A percentile compares a stretch with the other conserved stretches of the same genome.
phyloP scores from a whole-genome alignment of 2,329 filamentous ascomycete genomes.

The Cladosporium sp. region DNA sequence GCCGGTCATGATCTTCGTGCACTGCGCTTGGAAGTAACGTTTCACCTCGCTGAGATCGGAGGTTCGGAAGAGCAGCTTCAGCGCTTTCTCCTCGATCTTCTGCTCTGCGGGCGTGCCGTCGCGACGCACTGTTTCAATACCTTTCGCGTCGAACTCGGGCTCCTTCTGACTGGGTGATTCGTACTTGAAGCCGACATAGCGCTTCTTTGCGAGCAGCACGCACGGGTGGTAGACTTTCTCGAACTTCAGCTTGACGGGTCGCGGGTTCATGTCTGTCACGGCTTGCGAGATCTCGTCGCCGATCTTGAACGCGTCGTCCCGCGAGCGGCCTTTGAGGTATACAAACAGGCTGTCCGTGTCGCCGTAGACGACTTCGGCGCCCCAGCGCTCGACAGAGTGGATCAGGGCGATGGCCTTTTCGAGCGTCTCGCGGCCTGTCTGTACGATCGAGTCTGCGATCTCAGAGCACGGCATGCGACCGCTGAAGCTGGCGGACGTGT shows the following conservation, averaged over 20 bases:
- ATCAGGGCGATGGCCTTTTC: slow-evolving; percentile 91
- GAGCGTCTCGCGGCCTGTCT: slow-evolving; percentile 88
- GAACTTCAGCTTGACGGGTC: slow-evolving; percentile 91
- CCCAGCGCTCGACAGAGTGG: slow-evolving; percentile 80
- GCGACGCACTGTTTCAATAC: slow-evolving; percentile 92
- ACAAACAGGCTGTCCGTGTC: slow-evolving; percentile 96
- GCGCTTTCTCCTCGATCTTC: slow-evolving; percentile 88
- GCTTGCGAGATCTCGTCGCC: slow-evolving; percentile 85
- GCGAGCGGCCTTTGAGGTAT: slow-evolving; percentile 77
- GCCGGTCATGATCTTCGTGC: slow-evolving; percentile 84
- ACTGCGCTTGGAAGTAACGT: slow-evolving; percentile 81
- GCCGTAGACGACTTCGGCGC: slow-evolving; percentile 93
- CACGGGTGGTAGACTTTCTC: slow-evolving; percentile 98
- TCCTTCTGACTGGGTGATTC: slow-evolving; percentile 67
- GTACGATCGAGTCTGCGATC: slow-evolving; percentile 96
- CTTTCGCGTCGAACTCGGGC: slow-evolving; percentile 94
- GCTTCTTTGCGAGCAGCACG: slow-evolving; percentile 89
- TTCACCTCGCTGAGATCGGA: slow-evolving; percentile 86
- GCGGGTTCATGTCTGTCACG: slow-evolving; percentile 83
- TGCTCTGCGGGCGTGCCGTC: slow-evolving; percentile 94
- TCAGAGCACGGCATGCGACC: slow-evolving; percentile 97
- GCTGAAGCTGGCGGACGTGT: slow-evolving; percentile 93
- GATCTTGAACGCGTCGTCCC: slow-evolving; percentile 83
- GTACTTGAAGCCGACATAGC: slow-evolving; percentile 97
- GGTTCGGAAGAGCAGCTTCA: slow-evolving; percentile 85